Base-by-base conservation (phyloP, 441 rosid species). In the Populus hybrid region DNA sequence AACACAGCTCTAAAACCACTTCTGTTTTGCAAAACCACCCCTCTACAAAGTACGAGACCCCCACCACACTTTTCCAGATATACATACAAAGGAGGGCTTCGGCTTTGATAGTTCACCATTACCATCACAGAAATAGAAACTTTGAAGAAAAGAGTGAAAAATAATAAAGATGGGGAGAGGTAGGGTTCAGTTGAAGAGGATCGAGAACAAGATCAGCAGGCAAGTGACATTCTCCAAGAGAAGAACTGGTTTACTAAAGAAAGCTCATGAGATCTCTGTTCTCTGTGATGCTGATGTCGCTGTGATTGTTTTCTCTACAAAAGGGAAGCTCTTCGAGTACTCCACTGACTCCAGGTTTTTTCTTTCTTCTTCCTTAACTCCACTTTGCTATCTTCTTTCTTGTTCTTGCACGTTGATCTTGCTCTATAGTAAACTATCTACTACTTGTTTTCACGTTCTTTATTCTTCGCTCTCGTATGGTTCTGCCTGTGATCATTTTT, bases 181-280 rank as follows among this genome's bases (percentile, higher is more conserved):
- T 76, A 92, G 98, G 88, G 95, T 94, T 88, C 89, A 92, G 83
- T 76, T 94, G 82, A 82, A 84, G 89, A 92, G 91, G 91, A 92
- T 94, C 89, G 98, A 94, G 90, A 92, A 94, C 86, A 91, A 92
- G 82, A 91, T 89, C 40, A 92, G 92, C 76, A 86, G 98, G 73
- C 98, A 94, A 30, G 32, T 30, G 32, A 30, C 32, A 30, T 30
- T 30, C 32, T 30, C 32, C 0, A 30, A 30, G 32, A 79, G 98
- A 24, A 83, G 98, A 79, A 76, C 82, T 6, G 96, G 98, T 35
- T 82, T 93, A 78, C 82, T 91, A 12, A 93, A 93, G 93, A 93
- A 93, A 83, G 92, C 97, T 81, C 91, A 86, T 72, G 98, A 93
- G 90, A 93, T 93, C 95, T 91, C 97, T 26, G 28, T 26, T 26